Evolutionary conservation across 2,329 filamentous ascomycete genomes (phyloP).

Genomic region (Boeremia lycopersici): DNA sequence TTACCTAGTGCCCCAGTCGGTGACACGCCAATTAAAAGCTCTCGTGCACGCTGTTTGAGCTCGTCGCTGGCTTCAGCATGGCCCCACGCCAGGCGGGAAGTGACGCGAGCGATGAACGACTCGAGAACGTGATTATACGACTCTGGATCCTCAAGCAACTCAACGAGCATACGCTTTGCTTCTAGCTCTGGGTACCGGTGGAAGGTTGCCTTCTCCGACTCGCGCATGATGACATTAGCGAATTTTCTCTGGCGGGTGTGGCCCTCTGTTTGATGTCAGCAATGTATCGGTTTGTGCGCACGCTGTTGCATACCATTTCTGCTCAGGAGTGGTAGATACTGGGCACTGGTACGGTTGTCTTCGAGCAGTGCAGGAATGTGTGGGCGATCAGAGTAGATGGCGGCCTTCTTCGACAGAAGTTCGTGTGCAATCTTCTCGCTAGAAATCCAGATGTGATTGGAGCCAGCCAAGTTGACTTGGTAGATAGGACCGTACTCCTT

Average conservation of each 20-base stretch:
- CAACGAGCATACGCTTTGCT: conserved; percentile 52
- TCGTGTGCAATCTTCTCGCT: conserved; percentile 52
- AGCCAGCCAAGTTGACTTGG: conserved; percentile 52
- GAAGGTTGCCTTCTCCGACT: conserved; percentile 49
- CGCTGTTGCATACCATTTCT: conserved; percentile 46
- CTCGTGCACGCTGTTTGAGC: conserved; percentile 54
- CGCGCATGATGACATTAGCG: conserved; percentile 54
- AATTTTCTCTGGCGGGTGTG: conserved; percentile 54
- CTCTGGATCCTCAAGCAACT: conserved; percentile 51
- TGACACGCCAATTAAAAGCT: conserved; percentile 54
- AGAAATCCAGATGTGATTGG: conserved; percentile 55
- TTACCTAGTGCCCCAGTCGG: conserved; percentile 54
- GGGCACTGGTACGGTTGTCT: conserved; percentile 53
- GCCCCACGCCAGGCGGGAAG: conserved; percentile 55
- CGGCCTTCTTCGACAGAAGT: conserved; percentile 51
- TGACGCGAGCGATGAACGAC: conserved; percentile 54
- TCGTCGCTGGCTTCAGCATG: conserved; percentile 53
- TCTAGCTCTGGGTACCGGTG: conserved; percentile 54
- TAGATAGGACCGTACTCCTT: conserved; percentile 54
- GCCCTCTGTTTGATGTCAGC: conserved; percentile 39
- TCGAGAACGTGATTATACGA: conserved; percentile 53
- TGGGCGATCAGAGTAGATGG: conserved; percentile 55
- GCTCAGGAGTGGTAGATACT: conserved; percentile 54
- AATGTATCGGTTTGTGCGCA: not conserved
- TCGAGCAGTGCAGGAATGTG: conserved; percentile 52